These are phyloP conservation scores for Starmerella floricola DNA, from an alignment of 805 yeast genomes.

Conservation along the genomic window DNA sequence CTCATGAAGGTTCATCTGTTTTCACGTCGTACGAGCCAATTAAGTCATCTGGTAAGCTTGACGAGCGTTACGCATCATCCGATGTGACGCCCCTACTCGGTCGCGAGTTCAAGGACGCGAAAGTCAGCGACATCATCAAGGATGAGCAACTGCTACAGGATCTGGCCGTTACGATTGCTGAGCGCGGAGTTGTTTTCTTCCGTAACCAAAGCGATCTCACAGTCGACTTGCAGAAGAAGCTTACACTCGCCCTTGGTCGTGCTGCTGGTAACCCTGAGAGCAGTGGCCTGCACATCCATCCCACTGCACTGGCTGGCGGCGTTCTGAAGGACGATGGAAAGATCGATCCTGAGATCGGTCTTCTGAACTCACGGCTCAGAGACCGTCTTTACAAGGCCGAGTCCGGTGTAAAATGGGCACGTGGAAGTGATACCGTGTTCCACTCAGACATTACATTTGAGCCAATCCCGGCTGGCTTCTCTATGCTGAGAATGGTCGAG, in stretches of 20 bases:
- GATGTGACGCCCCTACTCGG: slow-evolving; percentile 29
- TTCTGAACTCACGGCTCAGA: slow-evolving; percentile 22
- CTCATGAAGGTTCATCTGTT: slow-evolving; percentile 21
- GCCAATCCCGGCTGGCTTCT: slow-evolving; percentile 44
- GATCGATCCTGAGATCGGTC: slow-evolving; percentile 26
- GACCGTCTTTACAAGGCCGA: slow-evolving; percentile 16
- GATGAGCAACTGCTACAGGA: slow-evolving; percentile 30
- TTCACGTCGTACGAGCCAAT: slow-evolving; percentile 16
- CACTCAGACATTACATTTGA: slow-evolving; percentile 49
- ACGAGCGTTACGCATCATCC: slow-evolving; percentile 21
- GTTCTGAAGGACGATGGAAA: slow-evolving; percentile 20
- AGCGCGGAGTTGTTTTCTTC: slow-evolving; percentile 42
- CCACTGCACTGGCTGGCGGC: slow-evolving; percentile 27
- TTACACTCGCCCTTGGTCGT: slow-evolving; percentile 23
- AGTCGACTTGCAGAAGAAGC: slow-evolving; percentile 24
- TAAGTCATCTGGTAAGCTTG: slow-evolving; percentile 23
- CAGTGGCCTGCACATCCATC: slow-evolving; percentile 26
- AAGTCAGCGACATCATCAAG: slow-evolving; percentile 23
- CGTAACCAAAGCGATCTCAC: slow-evolving; percentile 34
- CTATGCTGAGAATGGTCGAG: slow-evolving; percentile 40
- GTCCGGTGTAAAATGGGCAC: slow-evolving; percentile 20
- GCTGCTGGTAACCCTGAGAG: slow-evolving; percentile 25
- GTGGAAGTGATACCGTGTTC: slow-evolving; percentile 29
- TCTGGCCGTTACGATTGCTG: slow-evolving; percentile 36
- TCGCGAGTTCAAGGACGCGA: slow-evolving; percentile 25